These are phyloP conservation scores for Pseudozyma pruni DNA, from an alignment of 1,284 basidiomycete species.

Conservation along the genomic window DNA sequence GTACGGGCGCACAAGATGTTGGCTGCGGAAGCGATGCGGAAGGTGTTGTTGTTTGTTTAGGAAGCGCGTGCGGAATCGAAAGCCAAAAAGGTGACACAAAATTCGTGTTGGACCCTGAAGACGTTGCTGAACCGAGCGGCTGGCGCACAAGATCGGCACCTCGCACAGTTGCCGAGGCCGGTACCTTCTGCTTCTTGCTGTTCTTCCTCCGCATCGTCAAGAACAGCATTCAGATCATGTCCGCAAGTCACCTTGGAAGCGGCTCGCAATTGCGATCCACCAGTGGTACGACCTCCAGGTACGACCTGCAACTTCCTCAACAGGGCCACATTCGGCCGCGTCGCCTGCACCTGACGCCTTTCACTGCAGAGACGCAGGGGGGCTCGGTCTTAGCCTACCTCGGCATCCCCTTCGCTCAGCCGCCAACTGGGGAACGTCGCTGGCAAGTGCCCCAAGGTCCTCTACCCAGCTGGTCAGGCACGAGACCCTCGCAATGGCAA, in stretches of 20 bases:
- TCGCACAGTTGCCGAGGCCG: background rate
- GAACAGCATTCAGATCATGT: background rate
- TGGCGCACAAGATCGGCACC: background rate
- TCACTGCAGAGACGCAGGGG: constrained; percentile 3
- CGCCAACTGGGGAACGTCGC: constrained; percentile 73
- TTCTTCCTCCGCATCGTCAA: background rate
- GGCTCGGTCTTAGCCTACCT: constrained; percentile 73
- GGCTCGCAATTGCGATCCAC: background rate
- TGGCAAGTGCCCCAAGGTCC: constrained; percentile 73
- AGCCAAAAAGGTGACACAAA: constrained; percentile 4
- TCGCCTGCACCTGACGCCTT: constrained; percentile 32
- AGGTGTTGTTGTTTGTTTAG: constrained; percentile 4
- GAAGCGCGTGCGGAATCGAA: background rate
- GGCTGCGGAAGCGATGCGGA: constrained; percentile 1
- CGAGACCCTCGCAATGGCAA: constrained; percentile 25
- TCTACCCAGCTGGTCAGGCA: constrained; percentile 18
- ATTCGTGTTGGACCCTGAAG: constrained; percentile 12
- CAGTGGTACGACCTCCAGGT: constrained; percentile 9
- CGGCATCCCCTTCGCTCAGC: constrained; percentile 76
- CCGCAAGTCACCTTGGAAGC: background rate
- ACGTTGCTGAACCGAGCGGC: no score
- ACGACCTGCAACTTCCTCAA: constrained; percentile 28
- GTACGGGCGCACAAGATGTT: no score
- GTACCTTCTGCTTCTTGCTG: background rate
- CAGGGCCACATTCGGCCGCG: constrained; percentile 47